Evolutionary conservation across 83 land plant genomes (phyloP), one percentile per base, ranked within the genome.

Genomic region (Isoetes engelmannii): DNA sequence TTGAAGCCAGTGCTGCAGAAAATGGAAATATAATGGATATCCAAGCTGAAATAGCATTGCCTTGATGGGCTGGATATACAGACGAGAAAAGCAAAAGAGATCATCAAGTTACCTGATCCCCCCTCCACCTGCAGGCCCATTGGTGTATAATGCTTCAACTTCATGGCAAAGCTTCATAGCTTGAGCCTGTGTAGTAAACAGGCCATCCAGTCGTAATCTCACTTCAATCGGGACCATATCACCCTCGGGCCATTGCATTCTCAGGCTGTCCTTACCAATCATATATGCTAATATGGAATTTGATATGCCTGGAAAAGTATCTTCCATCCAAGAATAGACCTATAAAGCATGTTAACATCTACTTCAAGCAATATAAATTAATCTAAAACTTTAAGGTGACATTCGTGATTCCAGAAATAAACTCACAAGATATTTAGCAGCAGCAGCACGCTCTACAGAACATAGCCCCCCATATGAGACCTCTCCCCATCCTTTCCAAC

Each of bases 401-500:
- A 4, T 0, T 1, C 1, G 10, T 60, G 12, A 13, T 60, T 9
- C 63, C 10, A 9, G 13, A 12, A 13, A 19, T 12, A 44, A 12
- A 69, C 79, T 71, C 58, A 87, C 98, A 82, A 93, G 69, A 80
- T 70, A 74, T 58, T 89, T 92, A 48, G 98, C 89, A 70, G 87
- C 86, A 75, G 76, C 57, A 48, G 98, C 98, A 58, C 96, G 87
- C 66, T 70, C 71, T 9, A 83, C 69, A 69, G 87, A 87, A 57
- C 70, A 81, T 69, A 57, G 45, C 44, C 98, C 98, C 45, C 96
- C 98, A 74, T 93, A 93, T 13, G 98, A 93, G 59, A 93, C 84
- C 69, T 93, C 98, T 69, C 98, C 98, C 98, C 98, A 93, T 41
- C 89, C 98, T 83, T 90, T 93, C 98, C 98, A 93, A 63, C 98